Base-by-base conservation (phyloP, 352 stramenopile species). In the Thalassiosira livingstoniorum region DNA sequence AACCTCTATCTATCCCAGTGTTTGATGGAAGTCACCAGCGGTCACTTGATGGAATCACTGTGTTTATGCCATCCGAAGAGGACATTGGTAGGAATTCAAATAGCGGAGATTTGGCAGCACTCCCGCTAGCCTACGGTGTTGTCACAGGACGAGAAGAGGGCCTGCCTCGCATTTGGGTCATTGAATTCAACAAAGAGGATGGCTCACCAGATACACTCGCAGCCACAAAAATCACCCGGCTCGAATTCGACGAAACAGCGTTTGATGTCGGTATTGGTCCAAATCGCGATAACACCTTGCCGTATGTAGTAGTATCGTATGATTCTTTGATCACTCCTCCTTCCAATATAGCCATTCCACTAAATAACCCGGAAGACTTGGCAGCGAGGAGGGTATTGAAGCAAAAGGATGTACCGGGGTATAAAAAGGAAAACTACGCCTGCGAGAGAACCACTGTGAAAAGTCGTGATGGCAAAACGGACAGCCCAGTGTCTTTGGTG, bases 241-340 rank as follows among this genome's bases (percentile, higher is more conserved):
- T 98, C 54, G 88, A 91, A 54, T 98, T 98, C 64, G 90, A 95
- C 21, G 96, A 98, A 81, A 79, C 93, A 43, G 97, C 95, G 31
- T 98, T 97, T 87, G 94, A 96, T 25, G 94, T 98, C 27, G 88
- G 88, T 75, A 37, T 94, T 18, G 94, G 87, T 37, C 82, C 92
- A 25, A 97, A 98, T 83, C 87, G 89, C 60, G 92, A 98, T 70
- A 98, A 95, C 82, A 92, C 97, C 83, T 95, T 95, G 10, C 87
- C 94, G 42, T 95, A 95, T 77, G 95, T 97, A 71, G 93, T 96
- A 18, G 92, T 98, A 68, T 75, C 89, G 43, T 99, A 99, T 87
- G 96, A 97, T 74, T 98, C 96, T 1, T 94, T 98, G 78, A 95
- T 97, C 47, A 98, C 96, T 27, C 97, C 97, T 10, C 90, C 88